Percentiles rank a stretch among this genome's conserved stretches.
Conservation (phyloP, 257 asterid species). For the Echites panduratus region DNA sequence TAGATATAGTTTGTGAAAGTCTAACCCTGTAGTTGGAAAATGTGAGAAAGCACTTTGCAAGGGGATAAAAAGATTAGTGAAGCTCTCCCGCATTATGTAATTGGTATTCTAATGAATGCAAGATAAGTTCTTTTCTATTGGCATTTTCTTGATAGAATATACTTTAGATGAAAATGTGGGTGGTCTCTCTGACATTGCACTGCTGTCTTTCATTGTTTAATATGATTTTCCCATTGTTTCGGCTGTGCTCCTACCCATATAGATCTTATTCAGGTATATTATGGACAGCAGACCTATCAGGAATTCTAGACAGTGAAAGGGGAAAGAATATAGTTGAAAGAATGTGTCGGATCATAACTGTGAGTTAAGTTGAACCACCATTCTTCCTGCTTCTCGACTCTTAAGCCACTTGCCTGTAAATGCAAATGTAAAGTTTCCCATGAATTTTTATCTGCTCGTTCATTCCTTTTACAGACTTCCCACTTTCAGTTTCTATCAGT, state of each 20-base stretch:
- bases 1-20: slow-evolving; percentile 12
- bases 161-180: background rate
- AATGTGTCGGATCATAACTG: no score
- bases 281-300: background rate
- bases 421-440: no score
- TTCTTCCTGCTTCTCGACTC: no score
- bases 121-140: background rate
- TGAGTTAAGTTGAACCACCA: no score
- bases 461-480: no score
- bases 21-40: slow-evolving; percentile 19
- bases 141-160: background rate
- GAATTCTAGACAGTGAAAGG: background rate
- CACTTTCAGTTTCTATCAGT: background rate
- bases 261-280: background rate
- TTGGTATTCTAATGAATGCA: background rate
- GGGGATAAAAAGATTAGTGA: slow-evolving; percentile 1
- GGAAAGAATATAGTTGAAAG: no score
- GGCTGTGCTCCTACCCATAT: background rate
- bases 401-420: no score
- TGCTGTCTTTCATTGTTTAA: background rate
- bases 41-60: slow-evolving; percentile 3
- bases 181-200: background rate
- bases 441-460: no score
- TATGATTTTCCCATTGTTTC: background rate
- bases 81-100: background rate